Base-by-base conservation (phyloP, 345 rosid genomes). In the Odontarrhena argentea region DNA sequence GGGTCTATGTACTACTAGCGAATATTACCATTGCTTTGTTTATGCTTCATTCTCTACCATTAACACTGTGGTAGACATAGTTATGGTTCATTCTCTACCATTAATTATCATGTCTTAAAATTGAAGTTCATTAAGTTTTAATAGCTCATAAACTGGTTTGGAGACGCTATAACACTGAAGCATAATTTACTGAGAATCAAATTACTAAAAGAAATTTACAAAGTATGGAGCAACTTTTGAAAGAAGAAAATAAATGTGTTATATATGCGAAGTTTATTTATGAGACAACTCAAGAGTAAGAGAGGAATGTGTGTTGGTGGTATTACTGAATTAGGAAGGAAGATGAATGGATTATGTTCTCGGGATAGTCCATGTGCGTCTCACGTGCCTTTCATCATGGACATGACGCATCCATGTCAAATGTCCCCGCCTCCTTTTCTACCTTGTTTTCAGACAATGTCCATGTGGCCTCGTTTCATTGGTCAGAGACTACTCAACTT, bases 281-380 rank as follows among this genome's bases (percentile, higher is more conserved):
- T 10, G 15, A 36, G 69, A 70, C 68, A 60, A 45, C 45, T 61
- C 34, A 62, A 18, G 69, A 53, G 32, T 62, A 41, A 63, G 43
- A 63, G 69, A 37, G 37, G 57, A 71, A 63, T 55, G 75, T 47
- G 58, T 71, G 75, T 63, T 54, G 12, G 40, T 41, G 22, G 22
- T 18, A 69, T 41, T 30, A 60, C 53, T 40, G 65, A 48, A 58
- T 49, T 41, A 49, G 35, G 46, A 53, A 60, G 53, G 0, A 18
- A 18, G 22, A 22, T 42, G 41, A 36, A n/a, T 35, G 35, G 49
- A 38, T 34, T 30, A 44, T 53, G 26, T 40, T 34, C 32, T 46
- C 55, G 47, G 37, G 28, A 25, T n/a, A 55, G 25, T 9, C 57
- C 70, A 71, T 71, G 65, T 71, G 69, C 75, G 6, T 70, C n/a